Evolutionary conservation across 202 grass and related monocot genomes (phyloP).

Genomic region (Eragrostis tef): DNA sequence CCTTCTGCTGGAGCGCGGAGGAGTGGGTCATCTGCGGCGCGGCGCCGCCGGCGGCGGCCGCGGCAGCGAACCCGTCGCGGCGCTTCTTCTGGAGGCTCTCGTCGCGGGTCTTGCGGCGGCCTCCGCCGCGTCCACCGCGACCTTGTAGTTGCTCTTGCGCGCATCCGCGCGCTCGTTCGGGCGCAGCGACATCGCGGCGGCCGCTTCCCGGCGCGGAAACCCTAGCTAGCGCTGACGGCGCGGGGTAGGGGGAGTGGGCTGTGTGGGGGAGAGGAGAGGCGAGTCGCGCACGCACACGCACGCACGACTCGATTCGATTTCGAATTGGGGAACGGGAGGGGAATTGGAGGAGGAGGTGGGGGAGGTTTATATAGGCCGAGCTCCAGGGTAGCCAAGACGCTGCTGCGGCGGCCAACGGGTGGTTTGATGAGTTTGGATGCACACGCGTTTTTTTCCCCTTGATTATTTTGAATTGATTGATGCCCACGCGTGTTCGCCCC

Average conservation of each 20-base stretch:
- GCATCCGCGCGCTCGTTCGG: constrained; percentile 74
- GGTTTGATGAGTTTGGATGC: background rate
- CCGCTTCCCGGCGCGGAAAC: constrained; percentile 12
- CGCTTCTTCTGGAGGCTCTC: constrained; percentile 85
- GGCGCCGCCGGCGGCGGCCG: background rate
- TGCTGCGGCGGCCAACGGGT: background rate
- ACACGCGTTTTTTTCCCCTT: background rate
- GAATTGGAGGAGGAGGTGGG: background rate
- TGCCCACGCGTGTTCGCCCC: constrained; percentile 5
- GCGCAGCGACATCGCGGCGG: constrained; percentile 70
- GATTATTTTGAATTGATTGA: background rate
- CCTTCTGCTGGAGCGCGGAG: constrained; percentile 76
- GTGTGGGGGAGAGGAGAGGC: background rate
- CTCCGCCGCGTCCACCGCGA: constrained; percentile 83
- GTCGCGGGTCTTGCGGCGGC: constrained; percentile 78
- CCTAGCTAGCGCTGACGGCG: constrained; percentile 45
- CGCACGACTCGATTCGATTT: constrained; percentile 47
- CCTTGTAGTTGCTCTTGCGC: constrained; percentile 80
- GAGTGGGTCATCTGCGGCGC: constrained; percentile 49
- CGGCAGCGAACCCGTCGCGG: constrained; percentile 61
- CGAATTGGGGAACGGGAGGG: constrained; percentile 49
- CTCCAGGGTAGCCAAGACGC: background rate
- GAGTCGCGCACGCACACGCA: constrained; percentile 16
- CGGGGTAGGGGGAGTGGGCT: background rate
- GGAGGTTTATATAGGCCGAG: constrained; percentile 32